A percentile compares a stretch with the other conserved stretches of the same genome.
Conservation (phyloP, 305 asterid genomes). For the Fraxinus dipetala region DNA sequence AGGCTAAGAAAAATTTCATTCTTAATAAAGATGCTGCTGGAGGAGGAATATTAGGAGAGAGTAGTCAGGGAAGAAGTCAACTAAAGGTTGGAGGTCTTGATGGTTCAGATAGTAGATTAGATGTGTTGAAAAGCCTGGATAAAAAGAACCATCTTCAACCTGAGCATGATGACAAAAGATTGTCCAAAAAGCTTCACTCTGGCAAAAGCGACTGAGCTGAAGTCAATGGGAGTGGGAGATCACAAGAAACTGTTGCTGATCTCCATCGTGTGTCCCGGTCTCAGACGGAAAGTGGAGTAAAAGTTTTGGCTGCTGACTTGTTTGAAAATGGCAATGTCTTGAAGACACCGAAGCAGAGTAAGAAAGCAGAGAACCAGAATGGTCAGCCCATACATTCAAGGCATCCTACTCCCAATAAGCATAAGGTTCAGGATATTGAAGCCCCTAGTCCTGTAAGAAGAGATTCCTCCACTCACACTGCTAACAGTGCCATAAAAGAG, state of each 20-base stretch:
- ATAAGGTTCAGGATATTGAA: constrained; percentile 53
- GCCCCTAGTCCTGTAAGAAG: constrained; percentile 74
- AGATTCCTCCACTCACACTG: constrained; percentile 81
- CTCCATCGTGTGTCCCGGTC: constrained; percentile 23
- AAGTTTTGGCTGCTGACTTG: constrained; percentile 31
- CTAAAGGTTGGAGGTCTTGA: constrained; percentile 37
- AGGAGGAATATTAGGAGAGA: constrained; percentile 40
- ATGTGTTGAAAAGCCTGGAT: constrained; percentile 42
- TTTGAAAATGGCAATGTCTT: constrained; percentile 37
- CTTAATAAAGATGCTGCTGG: constrained; percentile 53
- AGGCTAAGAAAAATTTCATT: constrained; percentile 40
- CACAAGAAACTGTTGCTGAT: constrained; percentile 49
- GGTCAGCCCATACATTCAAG: constrained; percentile 33
- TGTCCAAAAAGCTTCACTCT: constrained; percentile 36
- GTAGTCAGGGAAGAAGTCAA: constrained; percentile 43
- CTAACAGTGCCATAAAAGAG: constrained; percentile 76
- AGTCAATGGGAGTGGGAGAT: constrained; percentile 46
- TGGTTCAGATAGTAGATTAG: constrained; percentile 28
- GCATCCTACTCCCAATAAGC: constrained; percentile 49
- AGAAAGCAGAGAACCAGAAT: constrained; percentile 38
- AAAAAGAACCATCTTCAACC: constrained; percentile 38
- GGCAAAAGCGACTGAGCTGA: constrained; percentile 36
- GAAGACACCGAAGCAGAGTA: constrained; percentile 36
- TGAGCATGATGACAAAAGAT: constrained; percentile 47
- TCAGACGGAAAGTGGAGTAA: constrained; percentile 50